A percentile compares a stretch with the other conserved stretches of the same genome.
Conservation (phyloP, 192 early-diverging fungal species). For the Backusella mclennaniae region DNA sequence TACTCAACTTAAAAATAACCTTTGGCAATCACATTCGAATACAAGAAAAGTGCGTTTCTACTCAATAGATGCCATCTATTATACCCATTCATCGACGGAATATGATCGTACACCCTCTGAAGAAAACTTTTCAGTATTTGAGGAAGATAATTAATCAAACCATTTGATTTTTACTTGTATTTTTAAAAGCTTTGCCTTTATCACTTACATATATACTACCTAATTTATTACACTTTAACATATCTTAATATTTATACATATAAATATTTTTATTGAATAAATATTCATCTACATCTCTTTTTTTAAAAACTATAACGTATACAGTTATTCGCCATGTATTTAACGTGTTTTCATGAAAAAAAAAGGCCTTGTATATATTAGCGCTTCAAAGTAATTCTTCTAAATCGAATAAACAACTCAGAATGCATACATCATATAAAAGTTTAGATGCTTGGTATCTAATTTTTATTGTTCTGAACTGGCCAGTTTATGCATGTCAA, state of each 20-base stretch:
- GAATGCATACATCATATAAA: background rate
- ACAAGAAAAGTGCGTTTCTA: slow-evolving; percentile 15
- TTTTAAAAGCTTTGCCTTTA: background rate
- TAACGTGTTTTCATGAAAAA: background rate
- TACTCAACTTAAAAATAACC: slow-evolving; percentile 11
- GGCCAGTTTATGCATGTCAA: background rate
- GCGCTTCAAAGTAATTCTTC: background rate
- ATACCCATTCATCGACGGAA: slow-evolving; percentile 17
- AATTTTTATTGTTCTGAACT: background rate
- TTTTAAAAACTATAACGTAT: background rate
- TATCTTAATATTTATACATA: background rate
- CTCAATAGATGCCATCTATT: slow-evolving; percentile 16
- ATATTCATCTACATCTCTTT: background rate
- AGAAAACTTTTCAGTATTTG: background rate
- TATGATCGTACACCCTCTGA: slow-evolving; percentile 19
- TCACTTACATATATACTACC: background rate
- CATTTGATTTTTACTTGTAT: background rate
- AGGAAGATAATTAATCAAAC: background rate
- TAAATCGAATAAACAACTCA: background rate
- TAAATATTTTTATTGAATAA: background rate
- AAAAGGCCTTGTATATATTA: background rate
- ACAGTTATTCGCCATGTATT: too few species aligned
- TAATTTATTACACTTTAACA: background rate
- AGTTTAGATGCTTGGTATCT: background rate
- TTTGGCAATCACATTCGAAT: background rate